Evolutionary conservation across 2,329 filamentous ascomycete genomes (phyloP).

Genomic region (Trichoderma hamatum): DNA sequence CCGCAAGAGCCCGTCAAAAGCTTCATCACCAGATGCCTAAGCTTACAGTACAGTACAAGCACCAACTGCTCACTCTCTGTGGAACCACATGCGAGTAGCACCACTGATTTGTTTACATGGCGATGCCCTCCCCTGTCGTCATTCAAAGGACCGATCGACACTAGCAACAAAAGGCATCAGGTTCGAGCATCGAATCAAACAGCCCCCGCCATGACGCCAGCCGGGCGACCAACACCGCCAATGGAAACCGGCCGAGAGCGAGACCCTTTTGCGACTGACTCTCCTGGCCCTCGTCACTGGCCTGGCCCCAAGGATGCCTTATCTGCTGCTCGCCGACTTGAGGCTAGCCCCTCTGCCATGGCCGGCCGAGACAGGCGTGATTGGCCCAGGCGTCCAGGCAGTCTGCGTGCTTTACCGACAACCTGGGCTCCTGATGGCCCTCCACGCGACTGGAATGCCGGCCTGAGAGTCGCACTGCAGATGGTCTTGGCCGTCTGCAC

Average conservation of each 20-base stretch:
- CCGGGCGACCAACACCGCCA: background rate
- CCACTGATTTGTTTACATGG: too few species aligned
- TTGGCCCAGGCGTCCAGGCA: slow-evolving; percentile 10
- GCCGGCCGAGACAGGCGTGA: slow-evolving; percentile 7
- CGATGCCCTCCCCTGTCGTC: background rate
- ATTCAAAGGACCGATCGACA: slow-evolving; percentile 8
- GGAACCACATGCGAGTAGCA: background rate
- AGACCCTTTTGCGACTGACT: background rate
- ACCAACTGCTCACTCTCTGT: slow-evolving; percentile 1
- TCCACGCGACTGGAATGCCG: slow-evolving; percentile 25
- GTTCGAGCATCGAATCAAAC: background rate
- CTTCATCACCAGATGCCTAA: background rate
- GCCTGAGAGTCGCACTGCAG: slow-evolving; percentile 20
- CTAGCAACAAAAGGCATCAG: slow-evolving; percentile 10
- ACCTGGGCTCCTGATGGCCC: slow-evolving; percentile 22
- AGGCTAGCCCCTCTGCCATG: slow-evolving; percentile 6
- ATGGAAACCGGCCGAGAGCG: background rate
- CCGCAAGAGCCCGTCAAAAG: background rate
- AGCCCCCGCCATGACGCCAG: slow-evolving; percentile 23
- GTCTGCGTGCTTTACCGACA: slow-evolving; percentile 26
- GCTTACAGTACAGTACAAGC: background rate
- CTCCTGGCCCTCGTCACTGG: background rate
- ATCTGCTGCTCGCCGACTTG: background rate
- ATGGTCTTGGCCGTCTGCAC: slow-evolving; percentile 23
- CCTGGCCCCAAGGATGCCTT: slow-evolving; percentile 12